Conservation (phyloP, 257 asterid species). For the Nicotiana tomentosiformis region DNA sequence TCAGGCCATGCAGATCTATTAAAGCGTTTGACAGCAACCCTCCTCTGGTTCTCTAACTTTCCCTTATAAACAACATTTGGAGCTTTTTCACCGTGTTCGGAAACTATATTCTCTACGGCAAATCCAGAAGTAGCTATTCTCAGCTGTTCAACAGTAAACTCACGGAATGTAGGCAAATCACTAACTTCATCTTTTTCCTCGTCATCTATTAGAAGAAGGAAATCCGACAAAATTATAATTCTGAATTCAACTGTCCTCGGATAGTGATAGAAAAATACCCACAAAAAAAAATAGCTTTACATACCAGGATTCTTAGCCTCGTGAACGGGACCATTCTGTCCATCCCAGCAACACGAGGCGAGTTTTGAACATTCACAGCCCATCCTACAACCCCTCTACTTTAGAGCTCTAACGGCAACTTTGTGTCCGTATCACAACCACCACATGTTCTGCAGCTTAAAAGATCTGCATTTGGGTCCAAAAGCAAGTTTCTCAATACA, state of each 20-base stretch:
- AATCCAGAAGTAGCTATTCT: constrained; percentile 82
- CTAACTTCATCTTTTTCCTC: constrained; percentile 58
- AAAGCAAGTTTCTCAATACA: not conserved
- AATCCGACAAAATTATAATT: not conserved
- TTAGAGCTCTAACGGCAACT: constrained; percentile 9
- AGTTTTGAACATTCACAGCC: constrained; percentile 38
- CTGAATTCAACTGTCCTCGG: not conserved
- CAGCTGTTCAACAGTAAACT: constrained; percentile 75
- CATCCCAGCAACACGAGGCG: constrained; percentile 31
- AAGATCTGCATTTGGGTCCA: constrained; percentile 1
- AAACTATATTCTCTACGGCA: constrained; percentile 87
- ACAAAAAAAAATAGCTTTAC: not conserved
- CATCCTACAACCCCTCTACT: constrained; percentile 16
- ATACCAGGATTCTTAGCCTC: constrained; percentile 32
- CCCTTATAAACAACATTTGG: constrained; percentile 43
- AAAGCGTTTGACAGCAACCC: constrained; percentile 91
- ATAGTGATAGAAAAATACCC: not conserved
- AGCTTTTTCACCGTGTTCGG: constrained; percentile 97
- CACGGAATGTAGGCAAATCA: constrained; percentile 76
- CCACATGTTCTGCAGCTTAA: constrained; percentile 6
- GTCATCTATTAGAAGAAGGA: constrained; percentile 26
- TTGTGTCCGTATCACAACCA: not conserved
- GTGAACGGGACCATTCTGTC: constrained; percentile 23
- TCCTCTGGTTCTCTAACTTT: constrained; percentile 75
- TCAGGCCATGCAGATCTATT: constrained; percentile 45